Base-by-base conservation (phyloP, 2,329 filamentous ascomycete species). In the Aureobasidium mangrovei region DNA sequence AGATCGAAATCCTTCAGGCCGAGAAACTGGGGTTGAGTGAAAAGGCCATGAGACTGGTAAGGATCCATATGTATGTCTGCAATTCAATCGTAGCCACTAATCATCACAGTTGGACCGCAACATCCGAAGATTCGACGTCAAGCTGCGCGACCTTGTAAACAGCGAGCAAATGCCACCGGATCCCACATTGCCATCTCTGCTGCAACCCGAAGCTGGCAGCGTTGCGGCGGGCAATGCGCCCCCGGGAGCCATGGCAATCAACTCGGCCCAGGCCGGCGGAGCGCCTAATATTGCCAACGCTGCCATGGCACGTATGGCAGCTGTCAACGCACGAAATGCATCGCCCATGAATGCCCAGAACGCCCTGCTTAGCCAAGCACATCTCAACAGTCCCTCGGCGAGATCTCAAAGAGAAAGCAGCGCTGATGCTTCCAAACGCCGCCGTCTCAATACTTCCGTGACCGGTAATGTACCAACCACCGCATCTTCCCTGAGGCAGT, bases 21-120 rank as follows among this genome's bases (percentile, higher is more conserved):
- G 87, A 93, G 65, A 93, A 93, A 73, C 76, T 88, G 52, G 77
- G 77, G 2, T 72, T 93, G 31, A 78, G 82, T 3, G 77, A 84
- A 59, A 89, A 86, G 69, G 70, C 75, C 75, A 61, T 78, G 72
- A 65, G 80, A 73, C 65, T 83, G 79, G 66, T 86, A 86, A 62
- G 66, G 73, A 18, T 18, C 18, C 18, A 18, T 18, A 47, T 79
- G 84, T 62, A 77, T 85, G 60, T 69, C 75, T 44, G 18, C 18
- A 7, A 27, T 26, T 7, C 9, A 29, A 18, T 3, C 4, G 18
- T 12, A 32, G 31, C 10, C 18, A 7, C 35, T 29, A 18, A 40
- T 18, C 7, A 3, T 7, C 6, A 38, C 44, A 74, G 61, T 72
- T 84, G 24, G 81, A 85, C 60, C 77, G 82, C 0, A 80, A 84